Evolutionary conservation across 257 asterid genomes (phyloP).

Genomic region (Petunia secreta): DNA sequence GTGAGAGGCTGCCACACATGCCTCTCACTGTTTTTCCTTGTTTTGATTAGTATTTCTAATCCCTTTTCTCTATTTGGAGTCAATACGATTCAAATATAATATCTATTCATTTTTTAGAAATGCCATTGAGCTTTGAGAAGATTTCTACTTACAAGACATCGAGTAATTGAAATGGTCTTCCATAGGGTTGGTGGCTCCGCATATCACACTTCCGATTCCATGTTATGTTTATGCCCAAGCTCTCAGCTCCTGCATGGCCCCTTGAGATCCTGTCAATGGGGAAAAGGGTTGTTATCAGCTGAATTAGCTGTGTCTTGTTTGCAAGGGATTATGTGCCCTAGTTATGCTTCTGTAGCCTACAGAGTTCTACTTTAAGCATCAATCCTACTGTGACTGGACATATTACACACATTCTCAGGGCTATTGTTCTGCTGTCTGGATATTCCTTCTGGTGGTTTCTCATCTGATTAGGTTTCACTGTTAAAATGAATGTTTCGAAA

Average conservation of each 20-base stretch:
- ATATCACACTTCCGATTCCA: not conserved
- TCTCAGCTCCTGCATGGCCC: not conserved
- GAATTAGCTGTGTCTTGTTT: not conserved
- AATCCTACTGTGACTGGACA: not conserved
- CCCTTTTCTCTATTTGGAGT: not conserved
- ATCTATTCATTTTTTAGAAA: not conserved
- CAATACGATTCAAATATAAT: not conserved
- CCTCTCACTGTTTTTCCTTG: not conserved
- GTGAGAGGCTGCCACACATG: not conserved
- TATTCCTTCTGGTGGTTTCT: not conserved
- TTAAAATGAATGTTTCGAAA: not conserved
- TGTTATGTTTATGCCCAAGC: not conserved
- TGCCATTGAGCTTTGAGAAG: not conserved
- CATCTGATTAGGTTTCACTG: not conserved
- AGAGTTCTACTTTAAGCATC: not conserved
- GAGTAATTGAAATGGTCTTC: not conserved
- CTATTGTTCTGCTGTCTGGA: not conserved
- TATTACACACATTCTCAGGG: not conserved
- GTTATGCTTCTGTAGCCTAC: not conserved
- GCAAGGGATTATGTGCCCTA: not conserved
- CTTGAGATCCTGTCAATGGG: not conserved
- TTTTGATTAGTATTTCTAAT: not conserved
- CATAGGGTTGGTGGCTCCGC: not conserved
- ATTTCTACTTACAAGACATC: not conserved
- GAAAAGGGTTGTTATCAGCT: not conserved